A percentile compares a stretch with the other conserved stretches of the same genome.
These are phyloP conservation scores for Starmera pachycereana DNA, from an alignment of 805 yeast genomes.

Conservation along the genomic window DNA sequence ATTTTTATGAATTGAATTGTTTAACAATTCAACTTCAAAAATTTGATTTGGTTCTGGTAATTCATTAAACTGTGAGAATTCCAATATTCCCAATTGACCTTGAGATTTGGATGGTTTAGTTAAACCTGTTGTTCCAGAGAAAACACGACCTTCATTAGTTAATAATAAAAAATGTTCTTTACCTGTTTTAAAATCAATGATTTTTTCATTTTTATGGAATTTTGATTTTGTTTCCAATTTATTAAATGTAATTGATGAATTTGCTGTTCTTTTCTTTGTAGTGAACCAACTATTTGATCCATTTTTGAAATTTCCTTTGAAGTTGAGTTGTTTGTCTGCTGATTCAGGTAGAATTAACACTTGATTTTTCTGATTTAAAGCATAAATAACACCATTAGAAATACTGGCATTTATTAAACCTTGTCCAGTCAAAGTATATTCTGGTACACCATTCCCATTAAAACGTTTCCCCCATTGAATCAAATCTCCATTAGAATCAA, in stretches of 20 bases:
- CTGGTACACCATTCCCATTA: conserved; percentile 21
- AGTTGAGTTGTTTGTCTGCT: conserved; percentile 4
- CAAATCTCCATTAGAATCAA: conserved; percentile 60
- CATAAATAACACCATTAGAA: conserved; percentile 47
- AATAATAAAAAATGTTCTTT: conserved; percentile 56
- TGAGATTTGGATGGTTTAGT: conserved; percentile 28
- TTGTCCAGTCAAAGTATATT: conserved; percentile 35
- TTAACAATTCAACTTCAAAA: conserved; percentile 48
- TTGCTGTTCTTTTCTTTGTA: too few relatives aligned
- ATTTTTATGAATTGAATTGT: conserved; percentile 27
- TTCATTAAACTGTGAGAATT: conserved; percentile 50
- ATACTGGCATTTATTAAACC: conserved; percentile 32
- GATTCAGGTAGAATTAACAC: conserved; percentile 24
- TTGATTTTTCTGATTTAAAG: conserved; percentile 27
- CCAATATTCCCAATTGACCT: conserved; percentile 85
- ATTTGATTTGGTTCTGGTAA: conserved; percentile 39
- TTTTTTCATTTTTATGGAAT: conserved; percentile 34
- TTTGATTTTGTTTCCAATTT: conserved; percentile 1
- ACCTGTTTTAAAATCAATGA: conserved; percentile 48
- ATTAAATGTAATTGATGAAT: conserved; percentile 1
- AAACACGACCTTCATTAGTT: conserved; percentile 50
- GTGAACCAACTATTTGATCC: background rate
- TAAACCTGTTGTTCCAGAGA: conserved; percentile 49
- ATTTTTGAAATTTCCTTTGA: conserved; percentile 7
- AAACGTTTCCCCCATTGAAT: conserved; percentile 57